phyloP scores from a whole-genome alignment of 768 basidiomycete genomes.

The Suillus placidus region DNA sequence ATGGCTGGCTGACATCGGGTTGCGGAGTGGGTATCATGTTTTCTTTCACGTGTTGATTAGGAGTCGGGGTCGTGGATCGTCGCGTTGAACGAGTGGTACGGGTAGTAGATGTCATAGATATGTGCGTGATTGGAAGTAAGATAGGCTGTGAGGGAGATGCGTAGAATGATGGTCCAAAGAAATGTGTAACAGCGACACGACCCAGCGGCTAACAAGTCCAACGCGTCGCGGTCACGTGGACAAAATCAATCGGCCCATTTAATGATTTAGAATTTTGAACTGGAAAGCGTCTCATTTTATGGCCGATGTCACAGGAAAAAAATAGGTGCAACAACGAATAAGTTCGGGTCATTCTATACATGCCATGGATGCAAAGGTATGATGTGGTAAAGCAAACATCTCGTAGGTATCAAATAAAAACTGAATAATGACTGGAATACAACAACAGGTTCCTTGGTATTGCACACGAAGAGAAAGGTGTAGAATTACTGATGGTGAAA shows the following conservation, averaged over 20 bases:
- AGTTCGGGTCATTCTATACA: constrained; percentile 1
- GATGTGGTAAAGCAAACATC: constrained; percentile 14
- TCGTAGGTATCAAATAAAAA: constrained; percentile 27
- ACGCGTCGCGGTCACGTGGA: constrained; percentile 24
- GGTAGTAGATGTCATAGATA: constrained; percentile 28
- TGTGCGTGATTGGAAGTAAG: constrained; percentile 12
- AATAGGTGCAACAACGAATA: background rate
- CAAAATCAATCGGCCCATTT: background rate
- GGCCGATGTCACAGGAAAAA: background rate
- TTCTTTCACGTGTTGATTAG: constrained; percentile 19
- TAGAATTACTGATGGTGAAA: background rate
- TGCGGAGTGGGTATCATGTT: constrained; percentile 9
- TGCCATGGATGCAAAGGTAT: constrained; percentile 1
- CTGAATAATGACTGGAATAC: constrained; percentile 30
- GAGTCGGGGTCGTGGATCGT: constrained; percentile 14
- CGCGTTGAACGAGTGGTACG: constrained; percentile 33
- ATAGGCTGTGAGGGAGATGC: constrained; percentile 24
- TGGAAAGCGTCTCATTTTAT: background rate
- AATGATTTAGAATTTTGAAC: background rate
- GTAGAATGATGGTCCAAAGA: background rate
- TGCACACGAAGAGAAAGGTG: background rate
- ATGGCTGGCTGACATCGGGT: constrained; percentile 5
- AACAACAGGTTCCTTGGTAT: constrained; percentile 14
- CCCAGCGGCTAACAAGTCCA: constrained; percentile 26
- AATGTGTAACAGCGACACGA: background rate